Base-by-base conservation (phyloP, 1,284 basidiomycete genomes). In the Marasmius tenuissimus region DNA sequence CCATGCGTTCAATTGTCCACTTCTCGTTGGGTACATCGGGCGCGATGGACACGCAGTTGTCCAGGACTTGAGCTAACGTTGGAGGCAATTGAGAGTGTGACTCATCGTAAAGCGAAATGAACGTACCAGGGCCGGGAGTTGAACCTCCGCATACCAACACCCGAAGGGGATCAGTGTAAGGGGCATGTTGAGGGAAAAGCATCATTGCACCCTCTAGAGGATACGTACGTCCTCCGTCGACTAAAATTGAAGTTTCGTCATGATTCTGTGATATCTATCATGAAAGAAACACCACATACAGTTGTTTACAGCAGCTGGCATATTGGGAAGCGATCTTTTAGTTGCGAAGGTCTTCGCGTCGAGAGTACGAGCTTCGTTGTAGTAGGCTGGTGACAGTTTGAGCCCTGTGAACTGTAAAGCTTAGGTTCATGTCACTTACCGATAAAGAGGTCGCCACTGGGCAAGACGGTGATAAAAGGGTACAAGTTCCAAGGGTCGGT, bases 91-190 rank as follows among this genome's bases (percentile, higher is more conserved):
- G 20, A 27, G 33, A 27, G 20, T 7, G 52, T 52, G 52, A 8
- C 4, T 37, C 14, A 38, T 37, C 35, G 35, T 37, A 38, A 20
- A 55, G 22, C 8, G 22, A 42, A 33, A 14, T 20, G 1, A 33
- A 12, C 62, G 80, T 72, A 10, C 76, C 83, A 22, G 75, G 77
- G 16, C 82, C 81, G 4, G 71, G 74, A 58, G 85, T 85, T 0
- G 88, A 91, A 7, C 93, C 92, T 69, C 92, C 92, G 64, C 92
- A 94, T 38, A 93, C 78, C 9, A 94, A 70, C 14, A 94, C 70
- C 55, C 82, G 79, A 3, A 89, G 73, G n/a, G 86, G 85, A 59
- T 87, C 87, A 0, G 89, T 87, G 69, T 91, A 92, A 0, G 90
- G 90, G 0, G 86, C 81, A 58, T 81, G 71, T 65, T 88, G 86